Percentiles rank a stretch among this genome's conserved stretches.
These are phyloP conservation scores for Populus tomentosa DNA, from an alignment of 441 rosid genomes.

Conservation along the genomic window DNA sequence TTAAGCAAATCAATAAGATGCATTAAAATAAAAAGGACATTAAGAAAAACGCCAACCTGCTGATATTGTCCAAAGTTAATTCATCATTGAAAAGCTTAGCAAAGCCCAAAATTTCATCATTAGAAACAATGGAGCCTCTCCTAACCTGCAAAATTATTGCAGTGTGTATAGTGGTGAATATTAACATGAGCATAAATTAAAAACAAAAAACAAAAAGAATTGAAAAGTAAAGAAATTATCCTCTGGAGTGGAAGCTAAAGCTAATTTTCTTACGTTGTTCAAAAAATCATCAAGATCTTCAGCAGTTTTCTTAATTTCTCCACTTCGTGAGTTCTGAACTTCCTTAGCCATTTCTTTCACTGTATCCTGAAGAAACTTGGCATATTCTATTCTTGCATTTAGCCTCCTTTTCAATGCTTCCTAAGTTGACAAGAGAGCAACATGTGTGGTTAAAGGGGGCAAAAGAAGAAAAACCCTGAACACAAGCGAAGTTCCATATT, in stretches of 20 bases:
- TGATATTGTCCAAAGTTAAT: constrained; percentile 79
- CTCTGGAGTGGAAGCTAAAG: too few species aligned
- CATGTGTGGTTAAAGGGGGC: background rate
- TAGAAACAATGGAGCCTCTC: constrained; percentile 59
- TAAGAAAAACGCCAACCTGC: constrained; percentile 49
- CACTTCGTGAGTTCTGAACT: constrained; percentile 56
- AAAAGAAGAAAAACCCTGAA: background rate
- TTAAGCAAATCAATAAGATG: background rate
- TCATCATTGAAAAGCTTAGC: constrained; percentile 87
- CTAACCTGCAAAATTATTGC: constrained; percentile 46
- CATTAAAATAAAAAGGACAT: constrained; percentile 5
- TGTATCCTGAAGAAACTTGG: constrained; percentile 65
- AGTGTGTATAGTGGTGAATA: background rate
- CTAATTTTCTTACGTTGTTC: constrained; percentile 50
- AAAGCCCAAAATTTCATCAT: constrained; percentile 85
- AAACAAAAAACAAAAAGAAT: background rate
- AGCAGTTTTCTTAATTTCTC: constrained; percentile 31
- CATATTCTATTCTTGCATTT: constrained; percentile 92
- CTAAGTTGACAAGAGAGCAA: constrained; percentile 26
- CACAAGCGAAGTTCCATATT: constrained; percentile 5
- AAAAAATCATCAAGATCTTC: constrained; percentile 52
- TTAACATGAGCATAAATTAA: background rate
- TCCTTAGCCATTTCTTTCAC: constrained; percentile 99
- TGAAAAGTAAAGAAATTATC: background rate
- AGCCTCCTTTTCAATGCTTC: constrained; percentile 83